These are phyloP conservation scores for Emmonsiellopsis sp. DNA, from an alignment of 2,329 filamentous ascomycete species.

Conservation along the genomic window DNA sequence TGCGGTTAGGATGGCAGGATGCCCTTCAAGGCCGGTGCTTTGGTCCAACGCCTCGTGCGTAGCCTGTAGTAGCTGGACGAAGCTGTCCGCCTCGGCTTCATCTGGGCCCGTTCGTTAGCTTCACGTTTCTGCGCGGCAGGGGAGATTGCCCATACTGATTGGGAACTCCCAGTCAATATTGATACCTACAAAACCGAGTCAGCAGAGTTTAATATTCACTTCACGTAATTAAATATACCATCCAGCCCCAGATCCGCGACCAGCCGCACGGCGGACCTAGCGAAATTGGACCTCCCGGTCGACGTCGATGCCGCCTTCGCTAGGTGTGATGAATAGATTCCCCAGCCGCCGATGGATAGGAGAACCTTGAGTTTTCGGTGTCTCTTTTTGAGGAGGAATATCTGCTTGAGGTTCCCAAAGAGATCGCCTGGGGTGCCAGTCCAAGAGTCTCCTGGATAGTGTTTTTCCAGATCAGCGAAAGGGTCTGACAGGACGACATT, in stretches of 20 bases:
- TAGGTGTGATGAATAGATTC: conserved; percentile 70
- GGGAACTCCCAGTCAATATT: conserved; percentile 38
- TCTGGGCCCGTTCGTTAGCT: too few species aligned
- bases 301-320: conserved; percentile 53
- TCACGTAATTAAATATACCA: too few species aligned
- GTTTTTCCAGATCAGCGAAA: conserved; percentile 61
- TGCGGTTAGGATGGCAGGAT: too few species aligned
- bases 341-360: conserved; percentile 76
- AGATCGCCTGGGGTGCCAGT: conserved; percentile 63
- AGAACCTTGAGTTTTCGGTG: conserved; percentile 71
- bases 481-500: too few species aligned
- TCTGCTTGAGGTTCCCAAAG: conserved; percentile 69
- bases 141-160: too few species aligned
- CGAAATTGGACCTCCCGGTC: conserved; percentile 54
- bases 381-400: conserved; percentile 65
- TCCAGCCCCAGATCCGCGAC: conserved; percentile 68
- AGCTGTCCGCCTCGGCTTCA: conserved; percentile 24
- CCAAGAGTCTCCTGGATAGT: conserved; percentile 56
- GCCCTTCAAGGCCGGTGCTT: too few species aligned
- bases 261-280: conserved; percentile 59
- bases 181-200: too few species aligned
- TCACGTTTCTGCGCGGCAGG: too few species aligned
- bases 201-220: too few species aligned
- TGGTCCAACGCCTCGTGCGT: conserved; percentile 30
- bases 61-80: conserved; percentile 26